Evolutionary conservation across 148 eudicot genomes (phyloP), one percentile per base, ranked within the genome.

Genomic region (Tetragonia tetragonoides): DNA sequence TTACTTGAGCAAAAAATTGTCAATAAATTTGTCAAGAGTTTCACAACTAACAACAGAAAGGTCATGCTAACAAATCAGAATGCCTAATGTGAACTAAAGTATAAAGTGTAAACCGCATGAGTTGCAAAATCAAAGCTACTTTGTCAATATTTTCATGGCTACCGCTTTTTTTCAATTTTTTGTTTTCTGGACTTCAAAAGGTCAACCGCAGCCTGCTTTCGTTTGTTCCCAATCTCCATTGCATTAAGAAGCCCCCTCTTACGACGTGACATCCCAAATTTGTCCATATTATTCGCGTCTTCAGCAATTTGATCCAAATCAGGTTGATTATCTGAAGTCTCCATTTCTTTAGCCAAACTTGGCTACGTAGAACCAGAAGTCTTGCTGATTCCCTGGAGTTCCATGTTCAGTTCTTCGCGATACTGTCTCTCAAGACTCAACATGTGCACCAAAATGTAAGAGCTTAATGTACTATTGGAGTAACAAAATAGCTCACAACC

Each of bases 371-470:
- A 60, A 4, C 72, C 60, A 20, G 88, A 38, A 64, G 82, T 41
- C 21, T 40, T 75, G 72, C 72, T 73, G 46, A 71, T 66, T 56
- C 87, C 87, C 86, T 86, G 82, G 67, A 89, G 77, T 77, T 95
- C 99, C 82, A 75, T 81, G 54, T 86, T 86, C 77, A 93, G 77
- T 77, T 93, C 98, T n/a, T 93, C 86, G 14, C 78, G 98, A 75
- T 90, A 84, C 74, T 87, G 86, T 76, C 83, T 84, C 87, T 91
- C 85, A 23, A 67, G 83, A 37, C 42, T 68, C 63, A 77, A 66
- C 90, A 90, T 86, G 97, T 95, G 89, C 82, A 69, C 44, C 49
- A 61, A 38, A 49, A 71, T 79, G 21, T 9, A 78, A 64, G 40
- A 67, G 46, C 3, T 20, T 4, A 39, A 11, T 1, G 3, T 16